Evolutionary conservation across 2,329 filamentous ascomycete genomes (phyloP), one percentile per base, ranked within the genome.

Genomic region (Incumbomyces lentus): DNA sequence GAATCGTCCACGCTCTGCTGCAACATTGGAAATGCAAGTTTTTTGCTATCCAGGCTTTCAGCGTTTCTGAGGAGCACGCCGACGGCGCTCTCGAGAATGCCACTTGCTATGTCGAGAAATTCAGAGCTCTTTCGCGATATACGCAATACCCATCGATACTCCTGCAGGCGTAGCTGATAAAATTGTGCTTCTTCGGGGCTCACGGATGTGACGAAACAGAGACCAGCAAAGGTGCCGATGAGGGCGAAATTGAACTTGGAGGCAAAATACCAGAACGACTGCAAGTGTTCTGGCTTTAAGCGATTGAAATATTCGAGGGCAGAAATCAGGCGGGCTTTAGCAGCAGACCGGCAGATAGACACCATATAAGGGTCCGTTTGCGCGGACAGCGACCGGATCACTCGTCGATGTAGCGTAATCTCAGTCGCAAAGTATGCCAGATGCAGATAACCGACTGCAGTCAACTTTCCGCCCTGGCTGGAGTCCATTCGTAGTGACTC

Each of bases 231-330:
- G 0, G 89, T 95, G 46, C 88, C 89, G 58, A 96, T 95, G 10
- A 96, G 74, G 0, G 90, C 89, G 66, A 96, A 95, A 65, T 95
- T 95, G 11, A 68, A 69, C 40, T 67, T 65, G 3, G 68, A 64
- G 1, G 66, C 63, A 4, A 66, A 67, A 19, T 68, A 68, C 90
- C 90, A 96, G 67, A 95, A 95, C 0, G 86, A 78, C n/a, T 83
- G 80, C 26, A 95, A 74, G 58, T 96, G 89, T 31, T 82, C 79
- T 0, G 87, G 86, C 37, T 84, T 87, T 29, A 96, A 76, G 0
- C 90, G 82, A 66, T 95, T 95, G 58, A 95, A 88, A 65, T 95
- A 95, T 63, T 96, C 90, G 85, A 96, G 94, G 53, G 89, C 88
- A 17, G 86, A 93, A 60, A 95, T 95, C 30, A 96, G 75, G 5